These are phyloP conservation scores for Botrytis byssoidea DNA, from an alignment of 2,329 filamentous ascomycete genomes.

Conservation along the genomic window DNA sequence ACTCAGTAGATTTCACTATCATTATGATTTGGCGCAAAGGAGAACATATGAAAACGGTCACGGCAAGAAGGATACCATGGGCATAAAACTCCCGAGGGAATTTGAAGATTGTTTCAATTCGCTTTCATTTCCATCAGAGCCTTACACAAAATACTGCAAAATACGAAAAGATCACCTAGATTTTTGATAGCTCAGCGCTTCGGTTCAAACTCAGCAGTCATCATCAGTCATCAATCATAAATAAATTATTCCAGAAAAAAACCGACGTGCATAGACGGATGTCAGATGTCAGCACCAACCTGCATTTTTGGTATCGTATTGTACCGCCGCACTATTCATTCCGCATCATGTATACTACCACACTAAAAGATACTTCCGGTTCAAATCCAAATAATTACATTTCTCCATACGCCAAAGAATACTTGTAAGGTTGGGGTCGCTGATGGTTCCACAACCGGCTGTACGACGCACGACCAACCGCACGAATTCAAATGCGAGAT, in stretches of 20 bases:
- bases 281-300: conserved; percentile 10
- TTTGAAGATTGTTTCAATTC: background rate
- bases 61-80: conserved; percentile 1
- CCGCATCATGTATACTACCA: background rate
- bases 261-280: background rate
- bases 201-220: background rate
- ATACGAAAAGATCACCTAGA: background rate
- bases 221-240: background rate
- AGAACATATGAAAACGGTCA: background rate
- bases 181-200: background rate
- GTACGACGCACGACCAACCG: conserved; percentile 6
- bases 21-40: background rate
- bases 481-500: conserved; percentile 8
- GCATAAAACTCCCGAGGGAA: background rate
- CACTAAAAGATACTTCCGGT: background rate
- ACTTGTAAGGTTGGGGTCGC: background rate
- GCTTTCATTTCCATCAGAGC: background rate
- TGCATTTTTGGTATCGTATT: conserved; percentile 2
- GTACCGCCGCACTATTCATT: background rate
- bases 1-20: conserved; percentile 19
- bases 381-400: background rate
- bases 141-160: background rate
- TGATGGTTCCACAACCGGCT: background rate
- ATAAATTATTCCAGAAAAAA: background rate
- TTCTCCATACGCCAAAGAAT: background rate